A percentile compares a stretch with the other conserved stretches of the same genome.
phyloP scores from a whole-genome alignment of 140 eudicot genomes.

The Senecio squalidus region DNA sequence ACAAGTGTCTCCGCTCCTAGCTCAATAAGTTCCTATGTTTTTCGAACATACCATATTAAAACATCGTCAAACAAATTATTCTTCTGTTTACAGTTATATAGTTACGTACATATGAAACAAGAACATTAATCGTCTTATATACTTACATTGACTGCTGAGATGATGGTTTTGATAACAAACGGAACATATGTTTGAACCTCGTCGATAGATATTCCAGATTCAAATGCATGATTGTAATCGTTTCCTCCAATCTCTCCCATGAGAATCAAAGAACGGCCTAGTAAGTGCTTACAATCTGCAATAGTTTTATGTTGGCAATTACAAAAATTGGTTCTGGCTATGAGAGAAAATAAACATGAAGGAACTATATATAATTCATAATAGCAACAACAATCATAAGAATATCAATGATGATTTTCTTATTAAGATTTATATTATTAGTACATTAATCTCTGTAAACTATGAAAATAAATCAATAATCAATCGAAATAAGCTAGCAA shows the following conservation, averaged over 20 bases:
- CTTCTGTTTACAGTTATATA: background rate
- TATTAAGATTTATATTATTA: no score
- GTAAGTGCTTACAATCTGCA: background rate
- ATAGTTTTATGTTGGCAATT: background rate
- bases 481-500: no score
- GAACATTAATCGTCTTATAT: background rate
- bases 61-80: no score
- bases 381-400: no score
- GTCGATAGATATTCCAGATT: background rate
- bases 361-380: no score
- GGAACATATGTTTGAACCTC: background rate
- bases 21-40: background rate
- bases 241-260: background rate
- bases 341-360: background rate
- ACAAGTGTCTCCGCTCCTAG: background rate
- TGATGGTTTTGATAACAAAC: background rate
- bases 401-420: no score
- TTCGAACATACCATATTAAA: no score
- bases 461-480: no score
- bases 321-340: background rate
- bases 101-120: background rate
- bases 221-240: background rate
- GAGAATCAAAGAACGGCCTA: background rate
- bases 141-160: background rate
- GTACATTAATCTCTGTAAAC: no score